Base-by-base conservation (phyloP, 352 stramenopile genomes). In the Nothophytophthora sp. region DNA sequence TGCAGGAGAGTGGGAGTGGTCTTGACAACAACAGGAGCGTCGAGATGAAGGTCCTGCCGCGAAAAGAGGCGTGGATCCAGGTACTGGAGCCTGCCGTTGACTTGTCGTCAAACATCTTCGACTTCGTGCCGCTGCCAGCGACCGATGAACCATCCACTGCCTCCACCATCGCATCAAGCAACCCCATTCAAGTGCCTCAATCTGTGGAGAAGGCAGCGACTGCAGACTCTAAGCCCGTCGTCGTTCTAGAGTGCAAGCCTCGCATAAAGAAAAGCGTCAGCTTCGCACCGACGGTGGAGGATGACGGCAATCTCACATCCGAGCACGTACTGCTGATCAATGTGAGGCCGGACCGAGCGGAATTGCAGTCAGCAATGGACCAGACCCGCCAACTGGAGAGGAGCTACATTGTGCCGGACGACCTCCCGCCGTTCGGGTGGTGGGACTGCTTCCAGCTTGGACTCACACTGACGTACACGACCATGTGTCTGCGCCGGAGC, bases 361-460 rank as follows among this genome's bases (percentile, higher is more conserved):
- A 24, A 16, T 7, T 51, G 13, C 5, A 51, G 6, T 45, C 61
- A 16, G 34, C 38, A 3, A 37, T 87, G 27, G 43, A 70, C n/a
- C 57, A 81, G 28, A 63, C 50, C 7, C 63, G 70, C 0, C 63
- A 86, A 27, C 16, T 63, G 7, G 79, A 90, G 38, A 81, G 80
- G 47, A 75, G 56, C 25, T 75, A 84, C 30, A 35, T 45, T 0
- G 23, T 62, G 5, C 69, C 74, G 0, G 43, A 55, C 11, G 79
- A 90, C 30, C 65, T 80, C 1, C 63, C 66, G 1, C 30, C 63
- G 22, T 73, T 88, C 34, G 76, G 76, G 0, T 88, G 60, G 71
- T 56, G 42, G 38, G 50, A 86, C 45, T 73, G 62, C 32, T 76
- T 74, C 40, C 66, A 81, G 37, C 64, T 90, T 23, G 79, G 79